phyloP scores from a whole-genome alignment of 2,329 filamentous ascomycete genomes.

The Ophiosphaerella narmari region DNA sequence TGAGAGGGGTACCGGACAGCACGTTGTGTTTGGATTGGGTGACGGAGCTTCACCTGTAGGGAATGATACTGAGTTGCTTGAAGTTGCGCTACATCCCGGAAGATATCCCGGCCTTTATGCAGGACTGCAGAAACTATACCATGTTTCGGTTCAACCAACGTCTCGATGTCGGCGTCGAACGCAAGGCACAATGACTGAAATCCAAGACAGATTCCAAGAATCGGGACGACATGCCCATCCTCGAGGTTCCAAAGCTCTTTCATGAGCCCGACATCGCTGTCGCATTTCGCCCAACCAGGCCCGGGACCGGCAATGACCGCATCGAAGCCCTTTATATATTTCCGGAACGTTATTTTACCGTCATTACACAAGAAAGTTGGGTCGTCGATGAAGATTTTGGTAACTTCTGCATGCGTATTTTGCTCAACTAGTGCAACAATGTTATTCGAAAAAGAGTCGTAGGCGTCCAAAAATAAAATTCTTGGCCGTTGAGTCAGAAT shows the following conservation, averaged over 20 bases:
- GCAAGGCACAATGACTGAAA: slow-evolving; percentile 79
- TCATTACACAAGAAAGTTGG: slow-evolving; percentile 6
- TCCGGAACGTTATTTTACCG: slow-evolving; percentile 42
- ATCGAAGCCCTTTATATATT: slow-evolving; percentile 67
- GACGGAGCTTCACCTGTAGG: slow-evolving; percentile 53
- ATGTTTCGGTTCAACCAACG: slow-evolving; percentile 75
- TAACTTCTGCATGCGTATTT: slow-evolving; percentile 69
- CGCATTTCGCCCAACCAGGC: slow-evolving; percentile 75
- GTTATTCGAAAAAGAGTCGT: slow-evolving; percentile 97
- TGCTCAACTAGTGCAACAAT: slow-evolving; percentile 81
- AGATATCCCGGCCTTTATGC: slow-evolving; percentile 67
- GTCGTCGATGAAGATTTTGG: slow-evolving; percentile 71
- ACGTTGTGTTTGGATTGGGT: slow-evolving; percentile 30
- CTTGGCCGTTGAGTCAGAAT: slow-evolving; percentile 38
- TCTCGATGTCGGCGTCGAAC: slow-evolving; percentile 69
- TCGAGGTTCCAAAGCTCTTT: slow-evolving; percentile 72
- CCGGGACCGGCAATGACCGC: slow-evolving; percentile 90
- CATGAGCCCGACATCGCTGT: slow-evolving; percentile 83
- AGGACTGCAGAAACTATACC: slow-evolving; percentile 75
- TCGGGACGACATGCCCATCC: slow-evolving; percentile 66
- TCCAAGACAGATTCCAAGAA: slow-evolving; percentile 86
- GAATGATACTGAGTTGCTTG: slow-evolving; percentile 79
- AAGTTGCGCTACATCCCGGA: slow-evolving; percentile 63
- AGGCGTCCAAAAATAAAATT: slow-evolving; percentile 91
- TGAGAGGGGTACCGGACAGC: slow-evolving; percentile 44